These are phyloP conservation scores for Pleurotus salmoneostramineus DNA, from an alignment of 768 basidiomycete genomes.

Conservation along the genomic window DNA sequence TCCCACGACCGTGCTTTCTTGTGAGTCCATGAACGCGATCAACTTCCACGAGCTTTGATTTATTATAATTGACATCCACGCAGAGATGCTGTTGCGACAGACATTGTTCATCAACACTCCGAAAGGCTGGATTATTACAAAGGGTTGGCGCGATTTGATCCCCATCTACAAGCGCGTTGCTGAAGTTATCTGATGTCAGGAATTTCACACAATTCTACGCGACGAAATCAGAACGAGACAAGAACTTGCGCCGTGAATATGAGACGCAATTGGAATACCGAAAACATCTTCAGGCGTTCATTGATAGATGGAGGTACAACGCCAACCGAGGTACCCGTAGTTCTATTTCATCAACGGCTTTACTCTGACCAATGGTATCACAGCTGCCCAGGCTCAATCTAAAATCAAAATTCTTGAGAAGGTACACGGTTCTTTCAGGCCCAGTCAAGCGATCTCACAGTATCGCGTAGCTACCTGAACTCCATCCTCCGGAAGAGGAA, in stretches of 20 bases:
- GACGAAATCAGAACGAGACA: conserved; percentile 92
- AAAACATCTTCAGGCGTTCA: conserved; percentile 94
- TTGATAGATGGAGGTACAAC: conserved; percentile 97
- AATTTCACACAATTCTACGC: conserved; percentile 99
- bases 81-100: conserved; percentile 93
- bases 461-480: conserved; percentile 69
- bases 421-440: conserved; percentile 27
- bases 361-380: conserved; percentile 19
- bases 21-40: conserved; percentile 31
- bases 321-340: conserved; percentile 71
- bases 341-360: too few relatives aligned
- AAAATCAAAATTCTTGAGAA: conserved; percentile 78
- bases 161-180: not conserved
- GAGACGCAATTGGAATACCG: conserved; percentile 95
- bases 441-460: not conserved
- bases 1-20: conserved; percentile 98
- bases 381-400: conserved; percentile 79
- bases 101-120: conserved; percentile 96
- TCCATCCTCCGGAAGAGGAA: conserved; percentile 89
- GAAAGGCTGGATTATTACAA: conserved; percentile 95
- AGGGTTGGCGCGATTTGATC: conserved; percentile 46
- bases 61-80: not conserved
- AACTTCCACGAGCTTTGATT: not conserved
- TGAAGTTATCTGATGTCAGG: conserved; percentile 29
- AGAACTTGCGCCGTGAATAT: conserved; percentile 90